These are phyloP conservation scores for Chalaropsis thielavioides DNA, from an alignment of 2,329 filamentous ascomycete genomes.

Conservation along the genomic window DNA sequence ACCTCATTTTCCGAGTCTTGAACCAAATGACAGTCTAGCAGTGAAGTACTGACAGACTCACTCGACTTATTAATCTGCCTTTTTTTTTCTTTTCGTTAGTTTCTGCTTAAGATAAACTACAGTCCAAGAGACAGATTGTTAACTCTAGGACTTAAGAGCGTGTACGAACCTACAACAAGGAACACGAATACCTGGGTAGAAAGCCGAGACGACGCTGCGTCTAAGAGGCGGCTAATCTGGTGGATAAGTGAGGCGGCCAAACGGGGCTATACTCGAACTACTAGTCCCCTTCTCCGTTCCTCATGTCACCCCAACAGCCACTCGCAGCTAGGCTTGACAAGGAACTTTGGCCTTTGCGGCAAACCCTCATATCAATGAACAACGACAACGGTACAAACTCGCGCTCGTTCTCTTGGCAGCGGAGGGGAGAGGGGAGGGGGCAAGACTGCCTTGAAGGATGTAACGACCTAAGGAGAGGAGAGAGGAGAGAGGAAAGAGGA, in stretches of 20 bases:
- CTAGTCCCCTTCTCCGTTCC: neutral
- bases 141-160: neutral
- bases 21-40: neutral
- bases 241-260: neutral
- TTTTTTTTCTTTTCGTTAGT: neutral
- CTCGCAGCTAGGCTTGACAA: neutral
- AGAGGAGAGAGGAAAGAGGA: too few relatives aligned
- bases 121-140: neutral
- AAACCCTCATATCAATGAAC: neutral
- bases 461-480: neutral
- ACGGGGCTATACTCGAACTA: neutral
- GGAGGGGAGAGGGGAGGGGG: too few relatives aligned
- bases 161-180: too few relatives aligned
- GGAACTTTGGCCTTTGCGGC: neutral
- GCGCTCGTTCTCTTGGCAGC: too few relatives aligned
- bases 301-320: neutral
- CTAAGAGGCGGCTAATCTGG: neutral
- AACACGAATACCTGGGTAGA: too few relatives aligned
- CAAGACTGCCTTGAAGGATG: neutral
- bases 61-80: too few relatives aligned
- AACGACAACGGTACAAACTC: neutral
- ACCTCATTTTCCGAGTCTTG: neutral
- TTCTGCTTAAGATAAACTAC: neutral
- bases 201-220: neutral
- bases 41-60: neutral